Evolutionary conservation across 2,329 filamentous ascomycete genomes (phyloP).

Genomic region (Monilinia vaccinii-corymbosi): DNA sequence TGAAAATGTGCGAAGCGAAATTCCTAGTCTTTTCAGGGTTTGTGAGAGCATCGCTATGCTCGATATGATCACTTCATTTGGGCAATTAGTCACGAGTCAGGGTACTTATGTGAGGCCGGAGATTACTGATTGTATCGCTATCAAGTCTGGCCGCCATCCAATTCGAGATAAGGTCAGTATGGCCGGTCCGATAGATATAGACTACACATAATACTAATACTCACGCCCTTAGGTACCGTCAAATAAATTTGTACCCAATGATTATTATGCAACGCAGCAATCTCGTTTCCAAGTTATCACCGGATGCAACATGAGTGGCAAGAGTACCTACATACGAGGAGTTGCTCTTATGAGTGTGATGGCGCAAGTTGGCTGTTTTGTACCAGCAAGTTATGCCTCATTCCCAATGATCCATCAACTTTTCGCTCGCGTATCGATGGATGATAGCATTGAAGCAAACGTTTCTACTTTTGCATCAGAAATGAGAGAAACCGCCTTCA

Average conservation of each 20-base stretch:
- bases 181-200: not conserved
- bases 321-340: slow-evolving; percentile 87
- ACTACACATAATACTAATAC: not conserved
- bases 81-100: slow-evolving; percentile 58
- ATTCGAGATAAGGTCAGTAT: slow-evolving; percentile 49
- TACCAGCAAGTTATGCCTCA: slow-evolving; percentile 75
- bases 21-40: slow-evolving; percentile 68
- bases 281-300: slow-evolving; percentile 88
- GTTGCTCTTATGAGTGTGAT: slow-evolving; percentile 81
- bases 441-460: slow-evolving; percentile 83
- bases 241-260: slow-evolving; percentile 73
- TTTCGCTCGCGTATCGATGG: slow-evolving; percentile 78
- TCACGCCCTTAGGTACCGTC: slow-evolving; percentile 43
- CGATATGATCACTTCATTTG: slow-evolving; percentile 77
- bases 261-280: slow-evolving; percentile 74
- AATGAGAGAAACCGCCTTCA: slow-evolving; percentile 94
- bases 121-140: slow-evolving; percentile 52
- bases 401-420: slow-evolving; percentile 75
- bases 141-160: slow-evolving; percentile 59
- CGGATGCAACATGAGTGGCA: slow-evolving; percentile 96
- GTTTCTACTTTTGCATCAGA: slow-evolving; percentile 89
- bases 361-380: slow-evolving; percentile 87
- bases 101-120: slow-evolving; percentile 54
- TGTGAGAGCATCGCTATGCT: slow-evolving; percentile 80
- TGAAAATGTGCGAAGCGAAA: slow-evolving; percentile 58